Conservation (phyloP, 345 rosid species). For the Euphorbia pulcherrima region DNA sequence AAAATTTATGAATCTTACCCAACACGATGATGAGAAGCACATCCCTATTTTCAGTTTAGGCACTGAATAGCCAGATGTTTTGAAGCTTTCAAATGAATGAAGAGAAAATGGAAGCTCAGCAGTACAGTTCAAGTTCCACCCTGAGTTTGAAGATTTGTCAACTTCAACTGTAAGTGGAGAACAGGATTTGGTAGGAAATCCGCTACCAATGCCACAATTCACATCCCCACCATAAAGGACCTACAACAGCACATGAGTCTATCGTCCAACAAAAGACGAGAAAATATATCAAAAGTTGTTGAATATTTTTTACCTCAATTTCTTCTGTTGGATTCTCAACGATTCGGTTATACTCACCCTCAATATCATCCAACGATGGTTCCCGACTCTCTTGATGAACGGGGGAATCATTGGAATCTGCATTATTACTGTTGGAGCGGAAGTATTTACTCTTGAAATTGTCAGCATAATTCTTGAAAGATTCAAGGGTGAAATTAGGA, state of each 20-base stretch:
- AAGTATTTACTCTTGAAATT: constrained; percentile 45
- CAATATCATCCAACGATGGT: constrained; percentile 43
- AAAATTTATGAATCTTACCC: constrained; percentile 50
- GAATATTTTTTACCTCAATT: constrained; percentile 45
- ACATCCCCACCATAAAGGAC: constrained; percentile 50
- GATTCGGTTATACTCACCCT: constrained; percentile 55
- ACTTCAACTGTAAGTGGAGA: constrained; percentile 20
- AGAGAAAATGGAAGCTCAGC: constrained; percentile 65
- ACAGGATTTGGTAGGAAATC: constrained; percentile 48
- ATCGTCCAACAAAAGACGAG: constrained; percentile 2
- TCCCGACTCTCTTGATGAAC: constrained; percentile 24
- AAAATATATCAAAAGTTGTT: constrained; percentile 6
- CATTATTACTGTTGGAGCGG: constrained; percentile 16
- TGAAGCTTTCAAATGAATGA: constrained; percentile 47
- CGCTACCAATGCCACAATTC: constrained; percentile 57
- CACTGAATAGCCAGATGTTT: constrained; percentile 35
- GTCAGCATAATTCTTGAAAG: constrained; percentile 49
- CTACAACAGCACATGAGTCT: constrained; percentile 30
- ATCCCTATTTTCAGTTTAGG: constrained; percentile 65
- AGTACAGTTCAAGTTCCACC: constrained; percentile 71
- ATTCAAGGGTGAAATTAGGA: constrained; percentile 43
- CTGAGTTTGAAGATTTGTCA: constrained; percentile 36
- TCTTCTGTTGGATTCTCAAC: constrained; percentile 49
- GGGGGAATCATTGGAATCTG: constrained; percentile 19
- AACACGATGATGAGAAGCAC: constrained; percentile 55